phyloP scores from a whole-genome alignment of 2,329 filamentous ascomycete genomes.

The Paracorniculantispora psalliotae region DNA sequence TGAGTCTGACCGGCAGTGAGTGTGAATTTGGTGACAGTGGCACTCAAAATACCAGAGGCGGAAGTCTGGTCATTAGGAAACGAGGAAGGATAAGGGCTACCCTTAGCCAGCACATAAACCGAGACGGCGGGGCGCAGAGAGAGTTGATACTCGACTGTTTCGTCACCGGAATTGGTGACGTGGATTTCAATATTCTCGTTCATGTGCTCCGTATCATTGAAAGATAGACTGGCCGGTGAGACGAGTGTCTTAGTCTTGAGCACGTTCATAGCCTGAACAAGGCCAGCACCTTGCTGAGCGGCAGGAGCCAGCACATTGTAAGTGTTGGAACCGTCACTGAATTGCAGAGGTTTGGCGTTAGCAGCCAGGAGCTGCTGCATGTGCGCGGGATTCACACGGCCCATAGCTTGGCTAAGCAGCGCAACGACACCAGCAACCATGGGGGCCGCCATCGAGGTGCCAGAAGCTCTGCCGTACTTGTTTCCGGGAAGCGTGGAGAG shows the following conservation, averaged over 20 bases:
- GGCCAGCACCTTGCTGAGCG: slow-evolving; percentile 50
- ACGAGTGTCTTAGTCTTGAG: slow-evolving; percentile 44
- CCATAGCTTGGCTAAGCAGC: slow-evolving; percentile 46
- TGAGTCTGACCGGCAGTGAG: slow-evolving; percentile 38
- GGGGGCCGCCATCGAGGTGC: slow-evolving; percentile 58
- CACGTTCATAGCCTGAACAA: slow-evolving; percentile 50
- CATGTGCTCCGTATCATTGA: slow-evolving; percentile 56
- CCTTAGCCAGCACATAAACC: slow-evolving; percentile 42
- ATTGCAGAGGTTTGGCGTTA: slow-evolving; percentile 43
- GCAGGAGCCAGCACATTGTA: slow-evolving; percentile 45
- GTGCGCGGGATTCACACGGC: slow-evolving; percentile 44
- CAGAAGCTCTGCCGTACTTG: slow-evolving; percentile 47
- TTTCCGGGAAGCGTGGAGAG: slow-evolving; percentile 53
- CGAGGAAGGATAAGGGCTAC: slow-evolving; percentile 29
- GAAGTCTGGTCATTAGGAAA: slow-evolving; percentile 43
- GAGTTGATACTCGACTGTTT: slow-evolving; percentile 47
- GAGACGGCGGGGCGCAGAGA: slow-evolving; percentile 46
- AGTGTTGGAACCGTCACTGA: slow-evolving; percentile 38
- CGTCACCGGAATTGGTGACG: slow-evolving; percentile 48
- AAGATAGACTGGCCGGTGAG: slow-evolving; percentile 45
- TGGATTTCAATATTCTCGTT: slow-evolving; percentile 44
- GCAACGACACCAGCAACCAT: slow-evolving; percentile 52
- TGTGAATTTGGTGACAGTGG: slow-evolving; percentile 39
- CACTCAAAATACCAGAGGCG: slow-evolving; percentile 36
- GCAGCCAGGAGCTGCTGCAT: slow-evolving; percentile 47